Percentiles rank a stretch among this genome's conserved stretches.
Conservation (phyloP, 1,284 basidiomycete genomes). For the Boletus semigastroideus region DNA sequence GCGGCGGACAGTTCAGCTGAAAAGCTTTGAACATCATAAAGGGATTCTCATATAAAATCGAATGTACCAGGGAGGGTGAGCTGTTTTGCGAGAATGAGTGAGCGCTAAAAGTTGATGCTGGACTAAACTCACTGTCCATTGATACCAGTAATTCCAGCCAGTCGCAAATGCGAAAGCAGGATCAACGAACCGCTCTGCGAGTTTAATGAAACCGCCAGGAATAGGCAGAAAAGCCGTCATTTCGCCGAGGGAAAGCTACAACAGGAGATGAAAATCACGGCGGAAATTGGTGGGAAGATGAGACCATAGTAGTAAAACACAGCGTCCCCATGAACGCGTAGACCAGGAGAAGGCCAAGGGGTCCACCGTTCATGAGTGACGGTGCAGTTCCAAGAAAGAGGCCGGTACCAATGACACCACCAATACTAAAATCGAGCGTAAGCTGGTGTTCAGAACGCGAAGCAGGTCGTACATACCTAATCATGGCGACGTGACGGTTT, state of each 20-base stretch:
- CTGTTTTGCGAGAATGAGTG: conserved; percentile 11
- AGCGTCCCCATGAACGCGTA: conserved; percentile 36
- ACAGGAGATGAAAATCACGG: background rate
- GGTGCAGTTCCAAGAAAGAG: conserved; percentile 40
- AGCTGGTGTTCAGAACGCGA: background rate
- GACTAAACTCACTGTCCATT: conserved; percentile 48
- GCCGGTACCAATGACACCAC: conserved; percentile 52
- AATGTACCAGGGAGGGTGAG: conserved; percentile 29
- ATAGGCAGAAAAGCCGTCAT: conserved; percentile 40
- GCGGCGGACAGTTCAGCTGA: conserved; percentile 63
- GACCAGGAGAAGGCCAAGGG: conserved; percentile 34
- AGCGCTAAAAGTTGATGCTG: background rate
- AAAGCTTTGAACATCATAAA: conserved; percentile 3
- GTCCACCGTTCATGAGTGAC: conserved; percentile 32
- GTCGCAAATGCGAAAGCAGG: conserved; percentile 66
- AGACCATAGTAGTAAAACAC: conserved; percentile 32
- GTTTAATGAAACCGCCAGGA: conserved; percentile 63
- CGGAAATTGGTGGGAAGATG: no score
- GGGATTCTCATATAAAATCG: background rate
- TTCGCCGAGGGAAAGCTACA: conserved; percentile 35
- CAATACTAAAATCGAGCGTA: conserved; percentile 22
- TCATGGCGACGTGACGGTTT: conserved; percentile 37
- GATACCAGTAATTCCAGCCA: conserved; percentile 72
- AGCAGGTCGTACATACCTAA: conserved; percentile 20
- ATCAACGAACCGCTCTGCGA: conserved; percentile 70